Evolutionary conservation across 441 rosid genomes (phyloP), one percentile per base, ranked within the genome.

Genomic region (Pelargonium exstipulatum): DNA sequence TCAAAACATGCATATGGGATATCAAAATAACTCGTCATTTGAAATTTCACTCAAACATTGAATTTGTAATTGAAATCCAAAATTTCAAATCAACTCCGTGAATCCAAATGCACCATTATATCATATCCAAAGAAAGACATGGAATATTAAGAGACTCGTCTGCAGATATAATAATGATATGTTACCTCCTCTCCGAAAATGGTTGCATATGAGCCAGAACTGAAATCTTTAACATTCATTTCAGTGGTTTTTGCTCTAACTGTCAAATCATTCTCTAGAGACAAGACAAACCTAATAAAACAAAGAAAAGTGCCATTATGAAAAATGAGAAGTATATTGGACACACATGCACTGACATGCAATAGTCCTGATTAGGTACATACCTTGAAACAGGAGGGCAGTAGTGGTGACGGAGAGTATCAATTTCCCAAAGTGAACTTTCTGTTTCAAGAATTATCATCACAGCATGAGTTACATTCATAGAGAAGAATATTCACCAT

Each of bases 331-430:
- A 22, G n/a, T 6, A 1, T 13, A 61, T 10, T 45, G 69, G 57
- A 43, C 2, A 0, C 13, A 16, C 4, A 2, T 5, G 26, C 37
- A 49, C 5, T 49, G 18, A 5, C 12, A 16, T 8, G n/a, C 1
- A 35, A 20, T 3, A 29, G 48, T 32, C 1, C 66, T 14, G 32
- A 40, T 77, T 49, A 74, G 12, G 58, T 32, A 24, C 49, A 68
- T 73, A 91, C 98, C 98, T 89, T 69, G 99, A 94, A 78, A 91
- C 96, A 13, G 96, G 90, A 2, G 97, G 96, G 65, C 97, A 94
- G 80, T 94, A 90, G 77, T 91, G 96, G 78, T 87, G 91, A 14
- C 89, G 90, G 55, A 94, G 86, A 26, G 83, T 74, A 72, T 94
- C 96, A 2, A 94, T 85, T 82, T 94, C 99, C 97, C 96, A 94